phyloP scores from a whole-genome alignment of 2,329 filamentous ascomycete species.

The Plectosphaerella plurivora region DNA sequence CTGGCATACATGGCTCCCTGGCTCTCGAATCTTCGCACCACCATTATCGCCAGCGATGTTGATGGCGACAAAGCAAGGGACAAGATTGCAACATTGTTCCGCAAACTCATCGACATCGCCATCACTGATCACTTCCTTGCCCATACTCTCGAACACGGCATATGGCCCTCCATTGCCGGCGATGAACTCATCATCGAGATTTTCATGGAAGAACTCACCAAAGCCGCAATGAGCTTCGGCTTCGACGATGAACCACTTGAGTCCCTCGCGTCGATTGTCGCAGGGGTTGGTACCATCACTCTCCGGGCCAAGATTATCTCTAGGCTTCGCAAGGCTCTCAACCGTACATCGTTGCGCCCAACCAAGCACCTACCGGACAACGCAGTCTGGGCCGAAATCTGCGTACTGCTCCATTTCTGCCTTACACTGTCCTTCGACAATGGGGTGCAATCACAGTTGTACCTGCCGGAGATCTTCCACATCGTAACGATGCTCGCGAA shows the following conservation, averaged over 20 bases:
- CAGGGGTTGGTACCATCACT: conserved; percentile 60
- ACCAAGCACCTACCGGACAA: conserved; percentile 63
- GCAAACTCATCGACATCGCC: conserved; percentile 63
- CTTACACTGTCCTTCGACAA: conserved; percentile 64
- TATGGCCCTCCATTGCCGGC: conserved; percentile 60
- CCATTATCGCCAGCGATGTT: conserved; percentile 51
- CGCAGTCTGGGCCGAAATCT: conserved; percentile 65
- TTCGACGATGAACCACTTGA: conserved; percentile 56
- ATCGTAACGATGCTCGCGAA: conserved; percentile 68
- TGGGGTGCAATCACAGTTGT: conserved; percentile 63
- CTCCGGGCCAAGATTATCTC: conserved; percentile 62
- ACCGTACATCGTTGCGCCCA: conserved; percentile 62
- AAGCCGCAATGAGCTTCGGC: conserved; percentile 54
- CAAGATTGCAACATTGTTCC: conserved; percentile 58
- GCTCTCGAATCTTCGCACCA: conserved; percentile 57
- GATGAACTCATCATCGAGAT: conserved; percentile 64
- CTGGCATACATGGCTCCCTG: conserved; percentile 68
- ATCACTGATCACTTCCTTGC: conserved; percentile 55
- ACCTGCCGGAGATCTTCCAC: conserved; percentile 65
- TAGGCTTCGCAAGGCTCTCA: conserved; percentile 61
- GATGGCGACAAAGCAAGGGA: conserved; percentile 65
- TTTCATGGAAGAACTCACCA: conserved; percentile 63
- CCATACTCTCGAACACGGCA: conserved; percentile 58
- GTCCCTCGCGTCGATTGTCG: conserved; percentile 57
- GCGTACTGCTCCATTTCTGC: conserved; percentile 62